Base-by-base conservation (phyloP, 2,329 filamentous ascomycete species). In the Trichoderma sp. region DNA sequence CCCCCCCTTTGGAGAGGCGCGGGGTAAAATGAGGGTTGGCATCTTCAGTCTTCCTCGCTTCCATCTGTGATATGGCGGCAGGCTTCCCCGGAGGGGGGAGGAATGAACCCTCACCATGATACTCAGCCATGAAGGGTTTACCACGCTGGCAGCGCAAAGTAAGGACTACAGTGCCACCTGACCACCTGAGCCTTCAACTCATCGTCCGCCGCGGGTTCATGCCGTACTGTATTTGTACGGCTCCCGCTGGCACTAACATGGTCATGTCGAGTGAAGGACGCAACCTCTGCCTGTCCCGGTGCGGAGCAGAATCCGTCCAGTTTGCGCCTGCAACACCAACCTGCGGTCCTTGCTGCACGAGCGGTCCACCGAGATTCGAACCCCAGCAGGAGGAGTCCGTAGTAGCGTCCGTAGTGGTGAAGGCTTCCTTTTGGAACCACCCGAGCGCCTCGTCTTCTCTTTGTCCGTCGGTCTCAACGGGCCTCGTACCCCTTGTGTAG, bases 11-110 rank as follows among this genome's bases (percentile, higher is more conserved):
- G 43, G 44, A 57, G 61, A 62, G 61, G 58, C 48, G 64, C 64
- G 64, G 64, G 64, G 64, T 65, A 65, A 56, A 59, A 52, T 21
- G 45, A 44, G 30, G 55, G 51, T 30, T 50, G 44, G 30, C 51
- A 63, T 54, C 51, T 45, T 28, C 9, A 17, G n/a, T 43, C 21
- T 28, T 26, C 21, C 50, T 34, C 21, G 30, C 19, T 14, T 19
- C 15, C 17, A 17, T n/a, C 59, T 39, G 21, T 19, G 17, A 51
- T 34, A 56, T 54, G 45, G 48, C 59, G 28, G 41, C 56, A 21
- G 30, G 12, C 57, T 45, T 41, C 39, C 47, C 59, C 59, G 39
- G 59, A 26, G 59, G 34, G 12, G 14, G 34, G 10, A 14, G 34
- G 34, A 39, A 10, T 9, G 19, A 45, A 50, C 51, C 51, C 7